Conservation (phyloP, 2,329 filamentous ascomycete genomes). For the Phaeosphaeria sp. region DNA sequence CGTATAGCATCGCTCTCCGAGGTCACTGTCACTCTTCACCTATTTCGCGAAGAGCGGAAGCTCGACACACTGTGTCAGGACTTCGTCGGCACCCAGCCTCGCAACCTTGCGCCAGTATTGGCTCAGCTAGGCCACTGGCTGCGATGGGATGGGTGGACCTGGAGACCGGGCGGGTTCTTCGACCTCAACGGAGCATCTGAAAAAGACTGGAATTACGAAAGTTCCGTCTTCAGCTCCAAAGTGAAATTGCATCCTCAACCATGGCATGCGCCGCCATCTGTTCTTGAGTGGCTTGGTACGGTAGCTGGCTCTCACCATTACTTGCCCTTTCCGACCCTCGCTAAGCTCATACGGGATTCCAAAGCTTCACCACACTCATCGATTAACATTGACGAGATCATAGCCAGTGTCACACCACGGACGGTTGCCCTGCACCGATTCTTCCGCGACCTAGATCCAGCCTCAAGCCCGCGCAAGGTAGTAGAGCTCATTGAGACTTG, state of each 20-base stretch:
- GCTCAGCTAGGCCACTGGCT: conserved; percentile 86
- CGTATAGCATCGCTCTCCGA: conserved; percentile 67
- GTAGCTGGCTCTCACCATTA: conserved; percentile 39
- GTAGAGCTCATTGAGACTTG: conserved; percentile 77
- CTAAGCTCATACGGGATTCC: conserved; percentile 45
- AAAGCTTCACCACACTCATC: conserved; percentile 48
- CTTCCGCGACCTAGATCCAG: conserved; percentile 59
- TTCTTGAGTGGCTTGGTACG: conserved; percentile 60
- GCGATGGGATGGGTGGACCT: conserved; percentile 71
- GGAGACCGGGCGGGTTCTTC: conserved; percentile 61
- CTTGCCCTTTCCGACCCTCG: conserved; percentile 46
- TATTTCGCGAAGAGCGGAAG: conserved; percentile 89
- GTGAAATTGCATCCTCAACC: conserved; percentile 39
- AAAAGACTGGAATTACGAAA: conserved; percentile 63
- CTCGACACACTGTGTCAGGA: conserved; percentile 69
- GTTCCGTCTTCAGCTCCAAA: conserved; percentile 47
- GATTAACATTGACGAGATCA: conserved; percentile 44
- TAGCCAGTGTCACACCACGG: conserved; percentile 50
- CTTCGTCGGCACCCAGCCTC: conserved; percentile 52
- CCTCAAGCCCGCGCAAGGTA: conserved; percentile 61
- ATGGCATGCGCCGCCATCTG: conserved; percentile 61
- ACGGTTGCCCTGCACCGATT: conserved; percentile 75
- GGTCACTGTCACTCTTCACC: conserved; percentile 77
- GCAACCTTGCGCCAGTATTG: conserved; percentile 73
- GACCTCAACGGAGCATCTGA: conserved; percentile 66